These are phyloP conservation scores for Kwoniella sp. DNA, from an alignment of 768 basidiomycete species.

Conservation along the genomic window DNA sequence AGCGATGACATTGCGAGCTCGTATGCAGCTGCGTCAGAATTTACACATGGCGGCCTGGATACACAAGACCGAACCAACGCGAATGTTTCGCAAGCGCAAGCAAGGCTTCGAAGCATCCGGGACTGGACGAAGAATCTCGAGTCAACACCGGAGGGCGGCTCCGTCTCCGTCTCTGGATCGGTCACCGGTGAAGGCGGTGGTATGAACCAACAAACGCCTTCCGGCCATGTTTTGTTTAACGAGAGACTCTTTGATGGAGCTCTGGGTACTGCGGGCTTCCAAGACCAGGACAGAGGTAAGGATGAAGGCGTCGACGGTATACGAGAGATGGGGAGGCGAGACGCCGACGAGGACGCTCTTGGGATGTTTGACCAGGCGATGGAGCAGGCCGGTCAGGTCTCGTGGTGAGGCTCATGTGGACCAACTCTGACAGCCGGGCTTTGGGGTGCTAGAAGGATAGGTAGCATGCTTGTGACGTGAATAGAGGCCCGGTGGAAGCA, in stretches of 20 bases:
- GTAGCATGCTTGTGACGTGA: no score
- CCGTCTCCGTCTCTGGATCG: no score
- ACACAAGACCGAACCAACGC: neutral
- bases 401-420: no score
- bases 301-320: neutral
- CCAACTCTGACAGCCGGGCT: no score
- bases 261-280: conserved; percentile 34
- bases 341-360: conserved; percentile 30
- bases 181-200: neutral
- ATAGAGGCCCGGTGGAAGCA: no score
- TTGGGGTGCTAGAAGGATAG: no score
- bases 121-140: conserved; percentile 17
- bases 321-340: neutral
- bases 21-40: neutral
- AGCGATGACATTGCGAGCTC: conserved; percentile 20
- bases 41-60: neutral
- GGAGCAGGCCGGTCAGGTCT: conserved; percentile 33
- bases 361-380: conserved; percentile 46
- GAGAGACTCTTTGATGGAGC: conserved; percentile 49
- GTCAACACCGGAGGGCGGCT: conserved; percentile 27
- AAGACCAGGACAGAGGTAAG: neutral
- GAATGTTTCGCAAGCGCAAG: neutral
- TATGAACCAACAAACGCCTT: conserved; percentile 37
- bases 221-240: conserved; percentile 48
- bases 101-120: neutral